phyloP scores from a whole-genome alignment of 2,329 filamentous ascomycete species.

The Fusarium nematophilum region DNA sequence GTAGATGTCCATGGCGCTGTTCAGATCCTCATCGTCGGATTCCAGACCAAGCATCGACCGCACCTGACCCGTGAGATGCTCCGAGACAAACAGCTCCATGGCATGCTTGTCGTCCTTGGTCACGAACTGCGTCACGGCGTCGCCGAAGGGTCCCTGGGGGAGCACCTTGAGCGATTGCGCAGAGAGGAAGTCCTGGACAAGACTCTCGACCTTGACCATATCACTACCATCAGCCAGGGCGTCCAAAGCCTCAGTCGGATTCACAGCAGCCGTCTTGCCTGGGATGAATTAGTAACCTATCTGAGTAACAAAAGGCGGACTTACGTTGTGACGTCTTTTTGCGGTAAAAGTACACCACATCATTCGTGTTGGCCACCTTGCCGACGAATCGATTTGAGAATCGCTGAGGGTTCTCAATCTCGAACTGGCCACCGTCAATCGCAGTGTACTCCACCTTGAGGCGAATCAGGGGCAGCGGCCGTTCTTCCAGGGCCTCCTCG shows the following conservation, averaged over 20 bases:
- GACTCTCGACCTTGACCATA: conserved; percentile 84
- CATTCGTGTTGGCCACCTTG: conserved; percentile 93
- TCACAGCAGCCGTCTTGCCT: conserved; percentile 54
- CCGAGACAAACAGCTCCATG: conserved; percentile 83
- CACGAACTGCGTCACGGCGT: conserved; percentile 92
- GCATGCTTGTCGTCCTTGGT: conserved; percentile 95
- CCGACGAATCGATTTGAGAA: conserved; percentile 93
- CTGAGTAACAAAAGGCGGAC: neutral
- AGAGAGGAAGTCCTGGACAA: conserved; percentile 88
- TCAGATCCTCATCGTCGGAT: conserved; percentile 73
- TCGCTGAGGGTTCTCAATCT: conserved; percentile 94
- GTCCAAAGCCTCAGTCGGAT: conserved; percentile 72
- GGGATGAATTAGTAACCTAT: conserved; percentile 7
- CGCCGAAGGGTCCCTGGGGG: conserved; percentile 90
- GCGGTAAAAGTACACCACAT: conserved; percentile 92
- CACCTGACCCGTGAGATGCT: conserved; percentile 77
- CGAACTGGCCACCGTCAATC: conserved; percentile 85
- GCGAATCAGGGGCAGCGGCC: conserved; percentile 85
- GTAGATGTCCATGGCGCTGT: conserved; percentile 78
- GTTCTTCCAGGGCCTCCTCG: conserved; percentile 66
- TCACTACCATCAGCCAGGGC: conserved; percentile 65
- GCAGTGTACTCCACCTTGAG: conserved; percentile 92
- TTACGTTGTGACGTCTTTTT: conserved; percentile 75
- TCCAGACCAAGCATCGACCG: conserved; percentile 75
- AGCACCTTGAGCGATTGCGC: conserved; percentile 92